phyloP scores from a whole-genome alignment of 257 asterid species.

The Solanum raphanifolium region DNA sequence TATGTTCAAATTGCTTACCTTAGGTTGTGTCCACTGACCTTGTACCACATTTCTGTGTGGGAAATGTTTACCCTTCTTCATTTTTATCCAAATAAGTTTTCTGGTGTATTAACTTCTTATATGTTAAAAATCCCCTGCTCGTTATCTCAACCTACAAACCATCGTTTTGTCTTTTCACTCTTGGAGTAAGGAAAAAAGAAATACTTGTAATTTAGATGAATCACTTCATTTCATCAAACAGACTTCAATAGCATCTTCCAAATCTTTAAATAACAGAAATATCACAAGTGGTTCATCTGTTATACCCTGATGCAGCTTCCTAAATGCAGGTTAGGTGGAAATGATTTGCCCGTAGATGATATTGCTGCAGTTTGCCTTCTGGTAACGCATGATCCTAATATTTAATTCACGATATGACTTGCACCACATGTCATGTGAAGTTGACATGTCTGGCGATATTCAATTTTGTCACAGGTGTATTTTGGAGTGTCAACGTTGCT shows the following conservation, averaged over 20 bases:
- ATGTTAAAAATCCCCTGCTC: not conserved
- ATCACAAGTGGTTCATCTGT: not conserved
- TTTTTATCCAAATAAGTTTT: not conserved
- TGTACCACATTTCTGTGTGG: not conserved
- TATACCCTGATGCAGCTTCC: not conserved
- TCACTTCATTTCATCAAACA: not conserved
- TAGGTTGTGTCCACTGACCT: not conserved
- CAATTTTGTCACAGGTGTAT: conserved; percentile 43
- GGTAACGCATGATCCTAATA: conserved; percentile 22
- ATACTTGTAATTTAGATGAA: not conserved
- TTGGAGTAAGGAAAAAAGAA: not conserved
- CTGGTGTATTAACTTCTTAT: not conserved
- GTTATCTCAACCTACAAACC: not conserved
- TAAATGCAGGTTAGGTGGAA: conserved; percentile 52
- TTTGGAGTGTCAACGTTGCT: conserved; percentile 89
- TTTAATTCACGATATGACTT: not conserved
- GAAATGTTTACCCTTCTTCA: not conserved
- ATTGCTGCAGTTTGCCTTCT: conserved; percentile 92
- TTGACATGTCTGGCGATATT: not conserved
- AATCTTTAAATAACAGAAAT: not conserved
- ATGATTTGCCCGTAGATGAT: conserved; percentile 90
- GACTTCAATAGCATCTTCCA: not conserved
- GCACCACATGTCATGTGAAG: not conserved
- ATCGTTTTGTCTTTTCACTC: not conserved
- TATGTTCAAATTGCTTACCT: not conserved